These are phyloP conservation scores for Lactarius quietus DNA, from an alignment of 768 basidiomycete genomes.

Conservation along the genomic window DNA sequence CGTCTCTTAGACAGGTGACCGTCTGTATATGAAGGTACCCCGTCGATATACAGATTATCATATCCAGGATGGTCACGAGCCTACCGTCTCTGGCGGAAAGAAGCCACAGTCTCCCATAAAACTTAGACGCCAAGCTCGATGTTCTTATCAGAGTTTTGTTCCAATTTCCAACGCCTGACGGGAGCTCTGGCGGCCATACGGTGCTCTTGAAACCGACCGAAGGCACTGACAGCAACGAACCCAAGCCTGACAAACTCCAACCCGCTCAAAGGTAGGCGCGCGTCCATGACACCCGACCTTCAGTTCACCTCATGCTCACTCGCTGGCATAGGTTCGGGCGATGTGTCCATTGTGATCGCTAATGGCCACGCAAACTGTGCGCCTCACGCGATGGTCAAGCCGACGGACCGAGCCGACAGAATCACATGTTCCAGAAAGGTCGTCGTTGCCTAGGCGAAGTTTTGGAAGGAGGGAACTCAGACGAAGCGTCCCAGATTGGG, in stretches of 20 bases:
- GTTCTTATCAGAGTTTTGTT: slow-evolving; percentile 21
- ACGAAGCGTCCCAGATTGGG: no score
- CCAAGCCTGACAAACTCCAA: not conserved
- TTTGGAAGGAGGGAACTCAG: not conserved
- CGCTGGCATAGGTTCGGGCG: not conserved
- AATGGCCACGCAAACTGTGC: slow-evolving; percentile 4
- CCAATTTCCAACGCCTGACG: slow-evolving; percentile 1
- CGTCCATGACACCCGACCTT: slow-evolving; percentile 1
- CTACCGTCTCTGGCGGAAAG: slow-evolving; percentile 1
- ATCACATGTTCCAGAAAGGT: not conserved
- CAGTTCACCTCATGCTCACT: slow-evolving; percentile 9
- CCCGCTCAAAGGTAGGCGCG: slow-evolving; percentile 19
- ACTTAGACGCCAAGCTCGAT: slow-evolving; percentile 15
- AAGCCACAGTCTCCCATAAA: not conserved
- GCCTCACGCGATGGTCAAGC: not conserved
- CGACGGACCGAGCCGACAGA: not conserved
- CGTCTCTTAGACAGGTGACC: no score
- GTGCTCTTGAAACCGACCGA: not conserved
- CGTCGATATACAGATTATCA: no score
- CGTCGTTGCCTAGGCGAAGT: not conserved
- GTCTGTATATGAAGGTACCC: no score
- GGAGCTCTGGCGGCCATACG: not conserved
- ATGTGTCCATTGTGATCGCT: not conserved
- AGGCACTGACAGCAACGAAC: not conserved
- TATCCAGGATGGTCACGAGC: no score